Evolutionary conservation across 1,284 basidiomycete species (phyloP).

Genomic region (Amylostereum areolatum): DNA sequence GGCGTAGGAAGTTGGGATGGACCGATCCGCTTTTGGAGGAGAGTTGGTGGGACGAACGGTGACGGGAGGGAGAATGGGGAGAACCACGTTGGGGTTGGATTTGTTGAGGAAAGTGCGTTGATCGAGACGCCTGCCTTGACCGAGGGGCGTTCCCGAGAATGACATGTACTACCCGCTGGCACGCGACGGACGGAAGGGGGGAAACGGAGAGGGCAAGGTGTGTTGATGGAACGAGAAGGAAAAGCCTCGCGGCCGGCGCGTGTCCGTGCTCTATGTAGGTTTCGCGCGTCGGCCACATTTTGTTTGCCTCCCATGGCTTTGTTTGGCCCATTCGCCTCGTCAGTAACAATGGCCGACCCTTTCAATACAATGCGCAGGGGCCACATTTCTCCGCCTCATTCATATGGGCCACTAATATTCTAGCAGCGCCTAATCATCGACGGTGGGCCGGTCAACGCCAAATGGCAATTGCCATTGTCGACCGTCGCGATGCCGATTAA

Average conservation of each 20-base stretch:
- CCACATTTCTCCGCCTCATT: no score
- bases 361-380: no score
- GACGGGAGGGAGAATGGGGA: slow-evolving; percentile 10
- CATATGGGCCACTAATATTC: no score
- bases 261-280: not conserved
- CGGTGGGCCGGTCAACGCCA: no score
- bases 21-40: slow-evolving; percentile 31
- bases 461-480: no score
- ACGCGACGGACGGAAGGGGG: slow-evolving; percentile 4
- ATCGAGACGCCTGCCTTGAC: slow-evolving; percentile 79
- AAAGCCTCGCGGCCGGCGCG: slow-evolving; percentile 2
- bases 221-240: no score
- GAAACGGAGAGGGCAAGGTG: not conserved
- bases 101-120: slow-evolving; percentile 71
- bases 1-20: slow-evolving; percentile 53
- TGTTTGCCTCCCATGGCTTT: not conserved
- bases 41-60: slow-evolving; percentile 23
- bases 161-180: slow-evolving; percentile 51
- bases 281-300: not conserved
- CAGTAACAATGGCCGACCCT: not conserved
- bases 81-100: slow-evolving; percentile 29
- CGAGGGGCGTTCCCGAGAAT: slow-evolving; percentile 75
- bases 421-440: no score
- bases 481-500: no score
- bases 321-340: slow-evolving; percentile 1